Base-by-base conservation (phyloP, 1,284 basidiomycete genomes). In the Trametes hirsuta region DNA sequence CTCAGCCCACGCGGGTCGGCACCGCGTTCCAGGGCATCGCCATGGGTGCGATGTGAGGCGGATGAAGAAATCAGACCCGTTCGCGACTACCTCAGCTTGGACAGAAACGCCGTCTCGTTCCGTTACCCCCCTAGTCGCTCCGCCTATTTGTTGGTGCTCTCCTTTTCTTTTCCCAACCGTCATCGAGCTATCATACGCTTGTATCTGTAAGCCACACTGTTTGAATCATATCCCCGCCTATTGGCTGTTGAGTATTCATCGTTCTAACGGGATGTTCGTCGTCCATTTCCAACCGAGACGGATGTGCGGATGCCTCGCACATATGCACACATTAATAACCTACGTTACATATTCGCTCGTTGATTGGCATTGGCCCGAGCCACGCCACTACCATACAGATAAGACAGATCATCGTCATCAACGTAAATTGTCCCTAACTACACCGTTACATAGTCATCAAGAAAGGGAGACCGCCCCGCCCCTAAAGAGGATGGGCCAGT, bases 161-260 rank as follows among this genome's bases (percentile, higher is more conserved):
- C 59, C 55, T 53, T 65, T 59, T 55, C 57, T 51, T 53, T 65
- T 59, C 64, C 56, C 62, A 30, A 0, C 53, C 48, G 49, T 62
- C 64, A 54, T 66, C 65, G 67, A 71, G 68, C 69, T 72, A 71
- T 63, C 66, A 69, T 70, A 72, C 69, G 68, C 67, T 69, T 77
- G 76, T 77, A 77, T 72, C 74, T 73, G 67, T 75, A 75, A 70
- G 61, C 57, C 66, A 67, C 59, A 61, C 64, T 69, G 69, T 71
- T 63, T 61, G 65, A 68, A 66, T 66, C 63, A 71, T 71, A 70
- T 67, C 55, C 68, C 46, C 50, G 52, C 54, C 52, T 59, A 59
- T 59, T 55, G 58, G 58, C 52, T 49, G 52, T 54, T 22, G 22
- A 37, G 9, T 50, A 21, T 46, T 9, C 47, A 25, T n/a, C 30